Conservation (phyloP, 208 protist genomes). For the Leishmania gerbilli region DNA sequence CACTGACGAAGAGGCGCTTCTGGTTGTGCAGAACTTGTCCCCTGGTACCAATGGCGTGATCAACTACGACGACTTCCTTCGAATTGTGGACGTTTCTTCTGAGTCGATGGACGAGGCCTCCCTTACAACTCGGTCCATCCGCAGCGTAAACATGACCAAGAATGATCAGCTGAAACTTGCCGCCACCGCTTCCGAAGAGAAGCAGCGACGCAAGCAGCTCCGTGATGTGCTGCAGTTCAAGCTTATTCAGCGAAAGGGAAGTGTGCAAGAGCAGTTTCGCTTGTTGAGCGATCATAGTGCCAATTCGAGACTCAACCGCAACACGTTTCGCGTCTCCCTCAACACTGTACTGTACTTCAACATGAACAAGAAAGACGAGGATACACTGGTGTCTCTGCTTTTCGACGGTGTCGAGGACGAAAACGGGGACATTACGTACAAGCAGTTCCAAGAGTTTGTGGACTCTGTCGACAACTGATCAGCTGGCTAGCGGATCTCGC, state of each 20-base stretch:
- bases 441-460: conserved; percentile 88
- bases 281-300: conserved; percentile 70
- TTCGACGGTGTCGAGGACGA: conserved; percentile 85
- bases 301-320: conserved; percentile 70
- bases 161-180: conserved; percentile 47
- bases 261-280: conserved; percentile 82
- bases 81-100: conserved; percentile 64
- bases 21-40: conserved; percentile 77
- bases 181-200: conserved; percentile 38
- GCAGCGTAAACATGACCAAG: conserved; percentile 66
- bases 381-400: conserved; percentile 80
- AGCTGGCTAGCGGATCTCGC: background rate
- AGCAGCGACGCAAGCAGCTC: conserved; percentile 53
- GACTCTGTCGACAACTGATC: conserved; percentile 36
- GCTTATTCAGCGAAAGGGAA: conserved; percentile 79
- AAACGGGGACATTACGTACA: conserved; percentile 85
- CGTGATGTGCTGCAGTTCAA: conserved; percentile 73
- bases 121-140: conserved; percentile 58
- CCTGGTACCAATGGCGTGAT: conserved; percentile 70
- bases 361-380: conserved; percentile 68
- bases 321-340: conserved; percentile 71
- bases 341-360: conserved; percentile 88
- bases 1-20: conserved; percentile 79
- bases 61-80: conserved; percentile 77
- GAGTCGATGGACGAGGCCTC: conserved; percentile 75